Base-by-base conservation (phyloP, 139 green algal genomes). In the Mychonastes homosphaera region DNA sequence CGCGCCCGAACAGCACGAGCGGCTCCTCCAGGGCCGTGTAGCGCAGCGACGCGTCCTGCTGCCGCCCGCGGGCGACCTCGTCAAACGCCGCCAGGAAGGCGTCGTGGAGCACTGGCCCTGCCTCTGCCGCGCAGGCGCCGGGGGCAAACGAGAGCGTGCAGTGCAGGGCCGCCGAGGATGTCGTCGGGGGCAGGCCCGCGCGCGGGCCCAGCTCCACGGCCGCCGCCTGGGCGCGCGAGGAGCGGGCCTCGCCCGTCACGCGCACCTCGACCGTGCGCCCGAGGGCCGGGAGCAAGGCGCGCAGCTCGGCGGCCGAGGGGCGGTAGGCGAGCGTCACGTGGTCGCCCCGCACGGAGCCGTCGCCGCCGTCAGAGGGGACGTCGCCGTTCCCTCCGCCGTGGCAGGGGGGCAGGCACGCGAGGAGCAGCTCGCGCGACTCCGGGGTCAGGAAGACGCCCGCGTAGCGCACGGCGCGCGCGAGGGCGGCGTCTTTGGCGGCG, bases 271-370 rank as follows among this genome's bases (percentile, higher is more conserved):
- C 60, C 13, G 26, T 13, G 16, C 40, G 50, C 13, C 60, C 60
- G 26, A 67, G 39, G 6, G 60, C n/a, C n/a, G n/a, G n/a, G n/a
- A n/a, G 60, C 28, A 60, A 51, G 26, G 33, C 19, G 27, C 59
- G 30, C 27, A 67, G 38, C 32, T 67, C 50, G 23, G 16, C 6
- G 8, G 54, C 16, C 19, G 19, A 35, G n/a, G 18, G 60, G 60
- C 32, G 26, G 21, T 51, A 50, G 0, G 50, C 60, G n/a, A 67
- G 50, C 18, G 39, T 67, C 60, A 67, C 60, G 60, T 67, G 60
- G 40, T 67, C 60, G n/a, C 28, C 60, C 9, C n/a, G 13, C 3
- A 67, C 12, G 4, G 19, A n/a, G n/a, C n/a, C n/a, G n/a, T n/a
- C n/a, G n/a, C n/a, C n/a, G n/a, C n/a, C n/a, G n/a, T n/a, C n/a